These are phyloP conservation scores for Camellia lanceoleosa DNA, from an alignment of 148 eudicot species.

Conservation along the genomic window DNA sequence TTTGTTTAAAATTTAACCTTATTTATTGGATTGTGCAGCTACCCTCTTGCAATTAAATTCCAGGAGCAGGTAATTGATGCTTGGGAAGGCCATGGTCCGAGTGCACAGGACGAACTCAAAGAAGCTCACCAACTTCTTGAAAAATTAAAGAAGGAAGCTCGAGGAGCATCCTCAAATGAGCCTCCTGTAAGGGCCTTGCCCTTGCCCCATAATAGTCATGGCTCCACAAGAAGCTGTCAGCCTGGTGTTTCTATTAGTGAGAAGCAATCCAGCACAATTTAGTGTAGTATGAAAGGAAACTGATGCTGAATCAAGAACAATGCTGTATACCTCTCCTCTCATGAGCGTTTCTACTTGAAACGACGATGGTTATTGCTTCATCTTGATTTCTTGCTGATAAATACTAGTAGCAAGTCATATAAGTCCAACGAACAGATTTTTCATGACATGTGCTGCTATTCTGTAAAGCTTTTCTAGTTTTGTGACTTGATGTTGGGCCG, in stretches of 20 bases:
- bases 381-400: neutral
- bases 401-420: neutral
- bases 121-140: slow-evolving; percentile 70
- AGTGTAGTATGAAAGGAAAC: neutral
- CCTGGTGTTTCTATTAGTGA: slow-evolving; percentile 15
- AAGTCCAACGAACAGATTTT: neutral
- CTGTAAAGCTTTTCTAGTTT: neutral
- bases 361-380: neutral
- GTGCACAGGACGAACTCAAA: slow-evolving; percentile 54
- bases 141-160: slow-evolving; percentile 55
- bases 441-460: neutral
- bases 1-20: neutral
- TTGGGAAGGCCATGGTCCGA: slow-evolving; percentile 74
- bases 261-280: slow-evolving; percentile 13
- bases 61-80: slow-evolving; percentile 74
- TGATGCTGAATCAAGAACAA: neutral
- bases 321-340: neutral
- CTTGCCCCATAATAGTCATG: slow-evolving; percentile 38
- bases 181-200: slow-evolving; percentile 51
- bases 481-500: neutral
- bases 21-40: slow-evolving; percentile 49
- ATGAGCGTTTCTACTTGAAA: neutral
- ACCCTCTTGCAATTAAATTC: slow-evolving; percentile 69
- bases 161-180: slow-evolving; percentile 26
- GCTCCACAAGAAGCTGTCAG: slow-evolving; percentile 31